Conservation (phyloP, 1,139 yeast species). For the Zhuliangozyma parablackwelliae region DNA sequence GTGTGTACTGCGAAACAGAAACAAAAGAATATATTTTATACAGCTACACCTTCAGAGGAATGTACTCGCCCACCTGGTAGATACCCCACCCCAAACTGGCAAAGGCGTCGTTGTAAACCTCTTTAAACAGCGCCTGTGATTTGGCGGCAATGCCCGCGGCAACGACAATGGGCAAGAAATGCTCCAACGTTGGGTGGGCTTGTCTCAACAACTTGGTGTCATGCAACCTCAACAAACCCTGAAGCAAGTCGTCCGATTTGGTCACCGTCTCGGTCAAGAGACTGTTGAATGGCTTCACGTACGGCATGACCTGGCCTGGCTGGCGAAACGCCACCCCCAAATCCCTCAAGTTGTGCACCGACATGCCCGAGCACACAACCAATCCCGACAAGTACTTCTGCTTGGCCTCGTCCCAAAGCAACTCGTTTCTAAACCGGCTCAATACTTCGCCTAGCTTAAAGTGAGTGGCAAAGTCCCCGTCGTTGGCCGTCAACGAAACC, state of each 20-base stretch:
- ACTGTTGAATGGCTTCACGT: slow-evolving; percentile 47
- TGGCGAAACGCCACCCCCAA: slow-evolving; percentile 20
- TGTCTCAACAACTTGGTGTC: slow-evolving; percentile 31
- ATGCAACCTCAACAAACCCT: slow-evolving; percentile 10
- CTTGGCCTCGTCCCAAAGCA: slow-evolving; percentile 27
- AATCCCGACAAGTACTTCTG: slow-evolving; percentile 36
- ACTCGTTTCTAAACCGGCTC: slow-evolving; percentile 44
- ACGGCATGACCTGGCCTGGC: slow-evolving; percentile 35
- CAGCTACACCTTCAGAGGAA: slow-evolving; percentile 1
- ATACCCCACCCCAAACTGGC: slow-evolving; percentile 66
- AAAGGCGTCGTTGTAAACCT: slow-evolving; percentile 41
- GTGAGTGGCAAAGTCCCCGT: slow-evolving; percentile 44
- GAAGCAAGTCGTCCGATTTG: slow-evolving; percentile 8
- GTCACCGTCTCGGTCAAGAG: slow-evolving; percentile 34
- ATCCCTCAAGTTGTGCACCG: slow-evolving; percentile 71
- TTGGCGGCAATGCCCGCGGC: slow-evolving; percentile 56
- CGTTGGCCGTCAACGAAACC: slow-evolving; percentile 54
- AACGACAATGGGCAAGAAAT: slow-evolving; percentile 64
- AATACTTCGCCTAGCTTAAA: slow-evolving; percentile 55
- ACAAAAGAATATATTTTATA: too few species aligned
- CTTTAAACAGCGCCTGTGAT: slow-evolving; percentile 29
- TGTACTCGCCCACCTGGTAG: slow-evolving; percentile 39
- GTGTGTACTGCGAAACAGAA: too few species aligned
- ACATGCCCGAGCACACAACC: slow-evolving; percentile 68
- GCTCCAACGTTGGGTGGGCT: slow-evolving; percentile 77